Conservation (phyloP, 805 yeast species). For the Priceomyces haplophilus region DNA sequence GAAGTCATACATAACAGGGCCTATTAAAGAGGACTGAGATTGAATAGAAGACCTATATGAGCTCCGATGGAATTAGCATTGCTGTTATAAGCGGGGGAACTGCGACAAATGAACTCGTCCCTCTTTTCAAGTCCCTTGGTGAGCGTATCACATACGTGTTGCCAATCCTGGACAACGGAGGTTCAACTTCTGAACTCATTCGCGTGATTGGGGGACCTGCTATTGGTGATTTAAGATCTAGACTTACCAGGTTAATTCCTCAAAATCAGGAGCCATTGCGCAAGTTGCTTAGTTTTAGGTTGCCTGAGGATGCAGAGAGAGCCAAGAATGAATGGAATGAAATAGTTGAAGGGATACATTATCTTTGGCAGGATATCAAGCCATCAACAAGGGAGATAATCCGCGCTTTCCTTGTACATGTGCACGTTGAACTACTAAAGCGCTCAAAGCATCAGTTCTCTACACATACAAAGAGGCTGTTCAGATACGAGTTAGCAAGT, state of each 20-base stretch:
- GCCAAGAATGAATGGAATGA: conserved; percentile 75
- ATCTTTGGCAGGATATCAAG: conserved; percentile 60
- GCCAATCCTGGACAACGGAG: conserved; percentile 92
- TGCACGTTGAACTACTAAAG: conserved; percentile 73
- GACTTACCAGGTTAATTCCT: conserved; percentile 73
- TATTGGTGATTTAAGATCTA: conserved; percentile 84
- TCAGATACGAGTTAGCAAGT: conserved; percentile 73
- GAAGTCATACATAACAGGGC: too few species aligned
- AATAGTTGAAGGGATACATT: conserved; percentile 77
- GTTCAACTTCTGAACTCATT: conserved; percentile 85
- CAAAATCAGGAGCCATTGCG: conserved; percentile 38
- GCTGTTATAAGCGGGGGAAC: conserved; percentile 74
- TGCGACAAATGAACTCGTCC: conserved; percentile 77
- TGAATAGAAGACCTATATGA: not conserved
- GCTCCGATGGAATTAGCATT: conserved; percentile 11
- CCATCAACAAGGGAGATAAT: conserved; percentile 66
- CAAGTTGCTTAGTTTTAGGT: conserved; percentile 42
- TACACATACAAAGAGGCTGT: conserved; percentile 45
- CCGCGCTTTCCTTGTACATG: conserved; percentile 73
- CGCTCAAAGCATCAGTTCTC: conserved; percentile 47
- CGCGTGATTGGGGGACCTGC: conserved; percentile 93
- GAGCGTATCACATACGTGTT: conserved; percentile 59
- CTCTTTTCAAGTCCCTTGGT: conserved; percentile 48
- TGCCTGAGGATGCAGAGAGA: conserved; percentile 41
- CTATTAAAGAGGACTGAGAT: too few species aligned